Evolutionary conservation across 768 basidiomycete genomes (phyloP).

Genomic region (Exsudoporus frostii): DNA sequence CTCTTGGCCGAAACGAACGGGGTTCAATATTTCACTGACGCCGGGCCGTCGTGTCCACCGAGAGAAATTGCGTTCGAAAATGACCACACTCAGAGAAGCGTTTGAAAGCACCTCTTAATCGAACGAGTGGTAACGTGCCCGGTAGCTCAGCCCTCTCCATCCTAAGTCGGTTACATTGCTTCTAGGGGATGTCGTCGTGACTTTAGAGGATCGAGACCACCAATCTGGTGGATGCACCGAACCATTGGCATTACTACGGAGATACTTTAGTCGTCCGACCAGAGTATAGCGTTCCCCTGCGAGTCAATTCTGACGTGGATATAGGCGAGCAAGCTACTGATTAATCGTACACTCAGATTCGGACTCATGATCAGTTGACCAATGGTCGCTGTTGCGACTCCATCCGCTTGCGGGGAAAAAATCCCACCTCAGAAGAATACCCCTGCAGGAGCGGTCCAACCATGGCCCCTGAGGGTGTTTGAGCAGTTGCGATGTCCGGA

Average conservation of each 20-base stretch:
- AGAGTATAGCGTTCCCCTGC: too few relatives aligned
- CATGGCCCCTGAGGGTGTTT: too few relatives aligned
- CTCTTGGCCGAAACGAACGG: constrained; percentile 94
- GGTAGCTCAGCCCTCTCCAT: constrained; percentile 60
- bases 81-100: background rate
- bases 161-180: too few relatives aligned
- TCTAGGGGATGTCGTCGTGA: too few relatives aligned
- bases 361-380: background rate
- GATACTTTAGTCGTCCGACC: too few relatives aligned
- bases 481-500: too few relatives aligned
- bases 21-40: constrained; percentile 89
- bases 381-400: background rate
- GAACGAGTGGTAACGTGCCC: constrained; percentile 81
- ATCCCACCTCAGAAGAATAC: background rate
- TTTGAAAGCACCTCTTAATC: constrained; percentile 62
- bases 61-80: background rate
- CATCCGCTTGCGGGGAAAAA: background rate
- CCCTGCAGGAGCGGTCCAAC: background rate
- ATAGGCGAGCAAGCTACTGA: background rate
- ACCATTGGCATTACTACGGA: too few relatives aligned
- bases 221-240: too few relatives aligned
- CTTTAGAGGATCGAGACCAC: too few relatives aligned
- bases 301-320: background rate
- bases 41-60: constrained; percentile 94
- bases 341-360: too few relatives aligned